Evolutionary conservation across 2,329 filamentous ascomycete genomes (phyloP), one percentile per base, ranked within the genome.

Genomic region (Meredithiella fracta): DNA sequence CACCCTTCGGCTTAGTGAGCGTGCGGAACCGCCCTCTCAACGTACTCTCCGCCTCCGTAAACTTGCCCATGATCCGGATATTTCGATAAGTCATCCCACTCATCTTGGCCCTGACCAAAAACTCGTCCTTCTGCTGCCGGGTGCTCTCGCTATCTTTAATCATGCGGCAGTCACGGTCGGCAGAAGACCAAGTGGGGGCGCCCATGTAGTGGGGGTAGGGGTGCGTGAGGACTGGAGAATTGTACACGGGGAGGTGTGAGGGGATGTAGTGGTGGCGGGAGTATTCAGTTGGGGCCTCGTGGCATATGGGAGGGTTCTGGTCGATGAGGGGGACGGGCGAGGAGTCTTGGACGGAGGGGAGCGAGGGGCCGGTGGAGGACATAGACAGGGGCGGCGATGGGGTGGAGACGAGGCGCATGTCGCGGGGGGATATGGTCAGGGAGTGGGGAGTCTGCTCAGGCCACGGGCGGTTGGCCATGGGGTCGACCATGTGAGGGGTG

Each of bases 21-120:
- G 75, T 78, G 3, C 85, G 72, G 61, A 77, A 80, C 0, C 83
- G 75, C 0, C 85, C 85, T 14, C 85, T 75, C 38, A 90, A 71
- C 0, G 85, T 89, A 9, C 83, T 85, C 67, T 86, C 83, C 1
- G 82, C 80, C 62, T 85, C 81, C 0, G 64, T 67, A 60, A 82
- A 82, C 1, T 71, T 67, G 14, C 80, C 77, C 17, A 68, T 63
- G 5, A 64, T 62, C 38, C 75, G 75, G 62, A 87, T 86, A 58
- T 83, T 73, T 55, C 73, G 76, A 67, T 86, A 88, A 0, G 81
- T 79, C 68, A 78, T 69, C 2, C 82, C 82, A 1, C 69, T 65
- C 6, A 65, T 62, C 64, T 79, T 80, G 23, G 72, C 70, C n/a
- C 70, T 63, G 15, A 84, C 65, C 1, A 86, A 70, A 44, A 72